Evolutionary conservation across 2,329 filamentous ascomycete genomes (phyloP).

Genomic region (Cladosporium colombiae): DNA sequence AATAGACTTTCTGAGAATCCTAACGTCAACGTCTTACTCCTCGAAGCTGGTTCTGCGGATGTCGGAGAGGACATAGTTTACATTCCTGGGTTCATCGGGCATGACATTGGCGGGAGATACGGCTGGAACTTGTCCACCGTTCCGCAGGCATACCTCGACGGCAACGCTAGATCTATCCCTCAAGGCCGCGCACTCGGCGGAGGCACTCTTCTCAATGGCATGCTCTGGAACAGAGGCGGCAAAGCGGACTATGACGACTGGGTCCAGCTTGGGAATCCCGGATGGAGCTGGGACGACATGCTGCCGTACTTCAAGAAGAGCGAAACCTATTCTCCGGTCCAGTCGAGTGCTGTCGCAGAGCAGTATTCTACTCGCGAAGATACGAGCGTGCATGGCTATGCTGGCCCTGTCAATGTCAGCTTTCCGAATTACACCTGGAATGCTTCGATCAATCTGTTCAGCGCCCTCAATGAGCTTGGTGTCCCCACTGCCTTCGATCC

Average conservation of each 20-base stretch:
- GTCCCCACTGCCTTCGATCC: constrained; percentile 42
- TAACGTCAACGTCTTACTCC: constrained; percentile 33
- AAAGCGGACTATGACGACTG: constrained; percentile 58
- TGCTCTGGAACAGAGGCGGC: constrained; percentile 44
- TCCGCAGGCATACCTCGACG: constrained; percentile 32
- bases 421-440: constrained; percentile 47
- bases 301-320: constrained; percentile 41
- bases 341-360: constrained; percentile 35
- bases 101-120: constrained; percentile 30
- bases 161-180: constrained; percentile 27
- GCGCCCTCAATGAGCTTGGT: constrained; percentile 41
- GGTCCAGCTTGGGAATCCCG: constrained; percentile 58
- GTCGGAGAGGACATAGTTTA: constrained; percentile 26
- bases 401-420: constrained; percentile 53
- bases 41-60: constrained; percentile 36
- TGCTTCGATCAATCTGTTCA: constrained; percentile 39
- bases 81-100: constrained; percentile 34
- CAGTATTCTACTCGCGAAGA: constrained; percentile 45
- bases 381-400: constrained; percentile 44
- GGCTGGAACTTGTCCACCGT: constrained; percentile 35
- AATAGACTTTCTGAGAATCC: constrained; percentile 36
- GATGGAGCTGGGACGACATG: constrained; percentile 59
- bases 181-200: constrained; percentile 38
- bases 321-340: constrained; percentile 37
- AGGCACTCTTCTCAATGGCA: constrained; percentile 37